These are phyloP conservation scores for Sarcodon aspratus DNA, from an alignment of 768 basidiomycete genomes.

Conservation along the genomic window DNA sequence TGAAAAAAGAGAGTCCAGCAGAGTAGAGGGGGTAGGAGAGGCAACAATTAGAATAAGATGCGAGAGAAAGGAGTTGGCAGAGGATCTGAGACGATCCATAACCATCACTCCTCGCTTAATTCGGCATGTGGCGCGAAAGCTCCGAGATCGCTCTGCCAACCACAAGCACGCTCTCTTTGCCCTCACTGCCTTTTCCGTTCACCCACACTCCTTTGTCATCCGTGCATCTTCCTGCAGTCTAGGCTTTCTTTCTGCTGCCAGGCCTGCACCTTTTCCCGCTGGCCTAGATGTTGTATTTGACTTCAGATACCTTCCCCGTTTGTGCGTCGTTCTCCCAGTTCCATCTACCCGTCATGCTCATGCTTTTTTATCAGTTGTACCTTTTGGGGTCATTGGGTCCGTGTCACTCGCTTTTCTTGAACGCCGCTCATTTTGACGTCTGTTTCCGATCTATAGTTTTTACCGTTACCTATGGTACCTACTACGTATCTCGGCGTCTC, in stretches of 20 bases:
- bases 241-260: neutral
- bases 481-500: constrained; percentile 71
- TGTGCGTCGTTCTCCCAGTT: constrained; percentile 41
- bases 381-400: constrained; percentile 82
- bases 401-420: constrained; percentile 11
- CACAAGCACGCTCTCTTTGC: no score
- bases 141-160: no score
- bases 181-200: no score
- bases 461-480: constrained; percentile 92
- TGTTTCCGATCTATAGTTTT: constrained; percentile 38
- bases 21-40: no score
- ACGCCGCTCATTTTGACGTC: constrained; percentile 1
- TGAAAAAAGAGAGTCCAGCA: no score
- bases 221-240: neutral
- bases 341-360: constrained; percentile 1
- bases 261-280: neutral
- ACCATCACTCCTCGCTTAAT: no score
- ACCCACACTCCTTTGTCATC: no score
- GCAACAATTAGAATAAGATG: no score
- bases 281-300: constrained; percentile 68
- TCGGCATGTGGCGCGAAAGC: no score
- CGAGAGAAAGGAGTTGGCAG: no score
- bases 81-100: no score
- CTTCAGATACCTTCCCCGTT: constrained; percentile 83
- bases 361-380: constrained; percentile 49